Evolutionary conservation across 1,284 basidiomycete species (phyloP), one percentile per base, ranked within the genome.

Genomic region (Microbotryum lychnidis-dioicae): DNA sequence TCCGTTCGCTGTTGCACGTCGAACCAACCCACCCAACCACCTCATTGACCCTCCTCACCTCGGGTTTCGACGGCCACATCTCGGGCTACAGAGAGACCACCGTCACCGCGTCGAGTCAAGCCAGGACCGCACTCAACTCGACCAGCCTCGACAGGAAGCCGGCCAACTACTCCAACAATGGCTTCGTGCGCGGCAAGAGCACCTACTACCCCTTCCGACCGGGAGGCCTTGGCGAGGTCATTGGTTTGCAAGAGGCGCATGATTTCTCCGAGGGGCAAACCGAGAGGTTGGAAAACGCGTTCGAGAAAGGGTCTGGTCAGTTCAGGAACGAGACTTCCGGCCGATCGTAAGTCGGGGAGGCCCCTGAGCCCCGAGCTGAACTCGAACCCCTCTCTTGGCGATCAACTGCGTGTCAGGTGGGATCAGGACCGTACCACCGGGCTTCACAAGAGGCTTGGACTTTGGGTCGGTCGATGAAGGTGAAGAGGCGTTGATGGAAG

Each of bases 121-220:
- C 75, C 3, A 75, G 70, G 79, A 84, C 69, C 81, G 87, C 68
- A 3, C 77, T 87, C 6, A 87, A 85, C 3, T 91, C 89, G 20
- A 90, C 88, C 9, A 88, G 89, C 14, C 79, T 94, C 64, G 83
- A 86, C 62, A 83, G 92, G 61, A 87, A 87, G 10, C 91, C 91
- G 5, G 89, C 84, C 8, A 81, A 85, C 1, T 68, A 70, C 59
- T 61, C 66, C 6, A 80, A 79, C 52, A 82, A 82, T 66, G 87
- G 84, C 66, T 97, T 97, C 76, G 91, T 97, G 9, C 80, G 92
- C 62, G 93, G 93, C 54, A 96, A 93, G 75, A 87, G 90, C 37
- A 87, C 88, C 27, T 85, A 93, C 75, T 84, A 94, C 3, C 93
- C 93, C 0, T 96, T 96, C 76, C 82, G 85, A 77, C 92, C 92